Conservation (phyloP, 179 eudicot genomes). For the Carnegiea gigantea region DNA sequence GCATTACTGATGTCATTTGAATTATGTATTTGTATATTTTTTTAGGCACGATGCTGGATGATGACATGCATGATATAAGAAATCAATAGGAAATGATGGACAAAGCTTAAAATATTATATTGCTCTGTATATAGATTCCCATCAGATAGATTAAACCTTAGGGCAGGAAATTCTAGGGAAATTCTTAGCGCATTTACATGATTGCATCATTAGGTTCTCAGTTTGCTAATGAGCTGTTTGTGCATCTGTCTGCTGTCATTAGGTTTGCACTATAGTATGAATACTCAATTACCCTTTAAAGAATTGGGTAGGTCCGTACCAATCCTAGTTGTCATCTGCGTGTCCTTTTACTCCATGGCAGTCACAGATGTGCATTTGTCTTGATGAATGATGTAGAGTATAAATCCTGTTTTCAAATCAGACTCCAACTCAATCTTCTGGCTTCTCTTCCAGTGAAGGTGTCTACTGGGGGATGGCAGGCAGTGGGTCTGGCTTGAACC, state of each 20-base stretch:
- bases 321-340: not conserved
- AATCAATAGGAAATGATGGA: not conserved
- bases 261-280: not conserved
- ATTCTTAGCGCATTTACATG: not conserved
- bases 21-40: not conserved
- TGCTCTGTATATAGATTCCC: not conserved
- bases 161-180: not conserved
- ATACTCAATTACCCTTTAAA: not conserved
- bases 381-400: not conserved
- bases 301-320: not conserved
- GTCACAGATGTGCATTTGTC: not conserved
- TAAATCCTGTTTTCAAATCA: not conserved
- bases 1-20: not conserved
- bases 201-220: not conserved
- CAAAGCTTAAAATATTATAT: not conserved
- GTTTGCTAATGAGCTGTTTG: not conserved
- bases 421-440: not conserved
- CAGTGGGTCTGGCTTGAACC: constrained; percentile 13
- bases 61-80: not conserved
- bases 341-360: not conserved
- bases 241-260: not conserved
- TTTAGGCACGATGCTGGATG: not conserved
- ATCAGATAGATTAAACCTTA: not conserved
- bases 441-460: not conserved
- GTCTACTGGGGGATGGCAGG: not conserved